Conservation (phyloP, 805 yeast genomes). For the Metschnikowia peoriensis region DNA sequence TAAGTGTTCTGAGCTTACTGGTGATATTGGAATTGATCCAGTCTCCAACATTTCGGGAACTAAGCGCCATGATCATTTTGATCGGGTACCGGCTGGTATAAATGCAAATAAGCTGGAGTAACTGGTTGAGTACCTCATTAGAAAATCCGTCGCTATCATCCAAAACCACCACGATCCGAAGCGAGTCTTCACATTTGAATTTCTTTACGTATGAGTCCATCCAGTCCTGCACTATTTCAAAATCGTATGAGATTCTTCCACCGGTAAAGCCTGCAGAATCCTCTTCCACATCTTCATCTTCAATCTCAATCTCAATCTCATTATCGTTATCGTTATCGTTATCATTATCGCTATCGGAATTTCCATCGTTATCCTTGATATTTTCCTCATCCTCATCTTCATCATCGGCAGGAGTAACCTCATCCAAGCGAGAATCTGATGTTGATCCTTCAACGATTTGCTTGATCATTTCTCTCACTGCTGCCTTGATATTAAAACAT, state of each 20-base stretch:
- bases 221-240: conserved; percentile 37
- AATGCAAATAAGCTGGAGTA: conserved; percentile 30
- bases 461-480: conserved; percentile 32
- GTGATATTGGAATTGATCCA: conserved; percentile 38
- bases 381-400: conserved; percentile 15
- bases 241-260: conserved; percentile 34
- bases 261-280: conserved; percentile 8
- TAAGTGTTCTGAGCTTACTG: conserved; percentile 27
- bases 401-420: background rate
- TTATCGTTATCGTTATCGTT: conserved; percentile 13
- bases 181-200: conserved; percentile 6
- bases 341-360: conserved; percentile 2
- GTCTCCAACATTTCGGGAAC: conserved; percentile 32
- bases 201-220: conserved; percentile 16
- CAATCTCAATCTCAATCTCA: conserved; percentile 11
- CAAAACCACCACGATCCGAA: conserved; percentile 28
- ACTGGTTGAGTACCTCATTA: conserved; percentile 34
- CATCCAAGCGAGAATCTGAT: background rate
- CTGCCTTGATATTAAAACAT: conserved; percentile 33
- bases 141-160: conserved; percentile 38
- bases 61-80: conserved; percentile 36
- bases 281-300: conserved; percentile 19
- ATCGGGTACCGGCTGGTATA: conserved; percentile 29
- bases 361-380: conserved; percentile 5
- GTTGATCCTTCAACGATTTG: conserved; percentile 24